Evolutionary conservation across 2,329 filamentous ascomycete genomes (phyloP).

Genomic region (Lachnellula suecica): DNA sequence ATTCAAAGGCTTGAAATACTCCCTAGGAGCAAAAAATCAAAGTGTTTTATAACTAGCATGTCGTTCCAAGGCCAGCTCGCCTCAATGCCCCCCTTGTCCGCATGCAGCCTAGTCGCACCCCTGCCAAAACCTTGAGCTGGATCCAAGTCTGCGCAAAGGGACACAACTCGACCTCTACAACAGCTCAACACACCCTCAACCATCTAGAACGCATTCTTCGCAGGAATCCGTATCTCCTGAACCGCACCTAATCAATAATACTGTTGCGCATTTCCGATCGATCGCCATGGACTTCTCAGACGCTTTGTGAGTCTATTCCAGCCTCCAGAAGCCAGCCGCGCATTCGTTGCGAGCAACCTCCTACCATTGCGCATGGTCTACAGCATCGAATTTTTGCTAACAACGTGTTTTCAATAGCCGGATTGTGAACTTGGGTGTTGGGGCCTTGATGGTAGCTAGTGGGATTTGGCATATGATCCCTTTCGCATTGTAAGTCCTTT

Average conservation of each 20-base stretch:
- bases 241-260: neutral
- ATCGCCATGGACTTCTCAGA: constrained; percentile 84
- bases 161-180: neutral
- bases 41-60: neutral
- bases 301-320: constrained; percentile 68
- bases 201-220: neutral
- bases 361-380: constrained; percentile 17
- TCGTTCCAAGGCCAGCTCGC: neutral
- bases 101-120: neutral
- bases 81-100: neutral
- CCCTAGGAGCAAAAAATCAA: neutral
- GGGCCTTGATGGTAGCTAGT: constrained; percentile 82
- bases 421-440: constrained; percentile 88
- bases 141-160: neutral
- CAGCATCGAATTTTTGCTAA: constrained; percentile 27
- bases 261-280: neutral
- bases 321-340: constrained; percentile 3
- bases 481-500: constrained; percentile 53
- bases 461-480: constrained; percentile 73
- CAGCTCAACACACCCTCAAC: neutral
- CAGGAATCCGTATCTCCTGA: neutral
- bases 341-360: constrained; percentile 12
- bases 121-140: neutral
- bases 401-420: constrained; percentile 58
- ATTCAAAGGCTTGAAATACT: neutral